These are phyloP conservation scores for Blepharisma stoltei DNA, from an alignment of 73 alveolate genomes.

Conservation along the genomic window DNA sequence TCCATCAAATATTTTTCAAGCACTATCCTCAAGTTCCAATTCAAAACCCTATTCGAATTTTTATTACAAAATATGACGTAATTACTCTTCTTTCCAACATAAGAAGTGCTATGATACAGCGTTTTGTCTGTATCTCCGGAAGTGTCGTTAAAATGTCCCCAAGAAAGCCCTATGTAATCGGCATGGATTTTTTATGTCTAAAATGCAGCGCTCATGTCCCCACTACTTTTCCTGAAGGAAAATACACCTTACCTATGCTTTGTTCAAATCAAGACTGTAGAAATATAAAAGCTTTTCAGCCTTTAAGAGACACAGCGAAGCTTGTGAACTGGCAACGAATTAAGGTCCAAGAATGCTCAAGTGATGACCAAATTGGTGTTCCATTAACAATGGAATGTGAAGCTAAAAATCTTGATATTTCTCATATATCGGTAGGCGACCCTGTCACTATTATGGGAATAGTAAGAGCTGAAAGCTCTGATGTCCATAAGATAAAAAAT, in stretches of 20 bases:
- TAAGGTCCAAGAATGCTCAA: slow-evolving; percentile 57
- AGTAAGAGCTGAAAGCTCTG: slow-evolving; percentile 20
- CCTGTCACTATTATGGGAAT: slow-evolving; percentile 29
- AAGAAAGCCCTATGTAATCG: slow-evolving; percentile 49
- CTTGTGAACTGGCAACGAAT: slow-evolving; percentile 53
- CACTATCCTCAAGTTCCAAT: slow-evolving; percentile 35
- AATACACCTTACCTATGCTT: slow-evolving; percentile 59
- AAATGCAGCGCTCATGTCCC: slow-evolving; percentile 55
- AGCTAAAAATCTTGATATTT: not conserved
- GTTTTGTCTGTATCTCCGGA: slow-evolving; percentile 55
- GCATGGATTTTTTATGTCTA: slow-evolving; percentile 45
- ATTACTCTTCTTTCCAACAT: slow-evolving; percentile 42
- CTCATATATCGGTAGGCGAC: slow-evolving; percentile 12
- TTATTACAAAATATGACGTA: slow-evolving; percentile 20
- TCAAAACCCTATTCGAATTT: slow-evolving; percentile 37
- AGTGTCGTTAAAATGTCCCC: slow-evolving; percentile 58
- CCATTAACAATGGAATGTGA: slow-evolving; percentile 29
- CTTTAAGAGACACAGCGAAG: slow-evolving; percentile 61
- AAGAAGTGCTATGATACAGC: slow-evolving; percentile 51
- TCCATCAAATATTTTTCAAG: slow-evolving; percentile 12
- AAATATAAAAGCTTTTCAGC: slow-evolving; percentile 32
- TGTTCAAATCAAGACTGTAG: slow-evolving; percentile 56
- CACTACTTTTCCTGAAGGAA: slow-evolving; percentile 57
- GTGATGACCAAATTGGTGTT: slow-evolving; percentile 40
- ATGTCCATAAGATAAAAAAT: not conserved